phyloP scores from a whole-genome alignment of 345 rosid species.

The Cardamine resedifolia region DNA sequence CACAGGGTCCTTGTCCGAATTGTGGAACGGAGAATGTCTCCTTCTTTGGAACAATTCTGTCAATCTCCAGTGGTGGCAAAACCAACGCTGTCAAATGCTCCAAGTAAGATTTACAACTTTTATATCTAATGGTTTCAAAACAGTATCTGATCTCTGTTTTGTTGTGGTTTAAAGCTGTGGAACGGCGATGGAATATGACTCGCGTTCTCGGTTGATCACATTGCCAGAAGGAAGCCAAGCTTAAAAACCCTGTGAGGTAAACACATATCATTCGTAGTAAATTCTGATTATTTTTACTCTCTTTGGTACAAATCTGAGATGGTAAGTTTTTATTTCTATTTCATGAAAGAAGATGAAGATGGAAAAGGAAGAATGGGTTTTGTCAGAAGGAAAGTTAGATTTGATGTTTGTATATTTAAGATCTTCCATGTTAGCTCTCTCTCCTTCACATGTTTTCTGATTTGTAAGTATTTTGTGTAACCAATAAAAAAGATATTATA shows the following conservation, averaged over 20 bases:
- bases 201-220: slow-evolving; percentile 67
- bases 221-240: slow-evolving; percentile 85
- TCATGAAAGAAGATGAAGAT: slow-evolving; percentile 12
- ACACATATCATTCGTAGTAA: slow-evolving; percentile 1
- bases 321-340: neutral
- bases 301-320: slow-evolving; percentile 5
- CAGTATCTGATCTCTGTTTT: neutral
- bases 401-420: slow-evolving; percentile 31
- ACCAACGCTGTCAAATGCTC: slow-evolving; percentile 74
- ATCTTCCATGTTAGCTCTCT: slow-evolving; percentile 37
- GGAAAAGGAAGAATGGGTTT: slow-evolving; percentile 32
- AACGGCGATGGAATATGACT: slow-evolving; percentile 60
- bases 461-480: slow-evolving; percentile 39
- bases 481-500: slow-evolving; percentile 21
- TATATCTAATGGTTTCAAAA: neutral
- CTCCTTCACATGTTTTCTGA: slow-evolving; percentile 36
- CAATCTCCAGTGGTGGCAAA: slow-evolving; percentile 72
- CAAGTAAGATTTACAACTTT: slow-evolving; percentile 51
- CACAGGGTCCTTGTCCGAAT: slow-evolving; percentile 87
- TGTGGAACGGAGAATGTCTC: slow-evolving; percentile 88
- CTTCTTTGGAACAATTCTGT: slow-evolving; percentile 85
- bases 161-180: slow-evolving; percentile 57
- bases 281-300: slow-evolving; percentile 1
- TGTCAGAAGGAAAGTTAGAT: slow-evolving; percentile 37
- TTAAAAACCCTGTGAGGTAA: slow-evolving; percentile 50